Conservation (phyloP, 2,329 filamentous ascomycete species). For the Cladosporium sp. region DNA sequence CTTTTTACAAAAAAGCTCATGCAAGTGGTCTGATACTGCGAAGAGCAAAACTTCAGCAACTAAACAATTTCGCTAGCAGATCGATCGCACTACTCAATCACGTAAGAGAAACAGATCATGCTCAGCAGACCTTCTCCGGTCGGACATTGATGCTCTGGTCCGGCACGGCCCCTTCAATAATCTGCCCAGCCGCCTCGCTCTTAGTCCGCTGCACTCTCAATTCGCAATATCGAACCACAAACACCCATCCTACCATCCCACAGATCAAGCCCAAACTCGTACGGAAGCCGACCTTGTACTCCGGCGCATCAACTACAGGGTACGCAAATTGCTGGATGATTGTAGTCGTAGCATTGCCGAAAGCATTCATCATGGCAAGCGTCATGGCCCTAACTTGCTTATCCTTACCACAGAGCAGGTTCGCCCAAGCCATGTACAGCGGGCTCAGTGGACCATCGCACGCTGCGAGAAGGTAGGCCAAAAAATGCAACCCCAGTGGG, state of each 20-base stretch:
- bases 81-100: neutral
- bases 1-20: too few species aligned
- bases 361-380: conserved; percentile 41
- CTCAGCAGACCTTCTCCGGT: neutral
- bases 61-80: neutral
- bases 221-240: conserved; percentile 21
- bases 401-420: conserved; percentile 38
- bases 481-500: conserved; percentile 32
- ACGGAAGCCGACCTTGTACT: conserved; percentile 19
- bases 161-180: neutral
- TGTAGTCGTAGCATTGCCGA: conserved; percentile 29
- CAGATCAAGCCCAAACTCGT: conserved; percentile 21
- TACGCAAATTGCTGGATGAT: conserved; percentile 25
- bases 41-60: neutral
- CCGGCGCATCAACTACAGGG: conserved; percentile 18
- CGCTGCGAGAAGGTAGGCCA: conserved; percentile 40
- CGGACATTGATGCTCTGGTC: neutral
- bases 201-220: conserved; percentile 1
- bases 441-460: conserved; percentile 40
- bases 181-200: neutral
- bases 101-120: neutral
- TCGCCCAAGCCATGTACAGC: conserved; percentile 41
- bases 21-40: too few species aligned
- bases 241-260: conserved; percentile 21
- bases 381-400: conserved; percentile 39